These are phyloP conservation scores for Termitomyces sp. DNA, from an alignment of 768 basidiomycete species.

Conservation along the genomic window DNA sequence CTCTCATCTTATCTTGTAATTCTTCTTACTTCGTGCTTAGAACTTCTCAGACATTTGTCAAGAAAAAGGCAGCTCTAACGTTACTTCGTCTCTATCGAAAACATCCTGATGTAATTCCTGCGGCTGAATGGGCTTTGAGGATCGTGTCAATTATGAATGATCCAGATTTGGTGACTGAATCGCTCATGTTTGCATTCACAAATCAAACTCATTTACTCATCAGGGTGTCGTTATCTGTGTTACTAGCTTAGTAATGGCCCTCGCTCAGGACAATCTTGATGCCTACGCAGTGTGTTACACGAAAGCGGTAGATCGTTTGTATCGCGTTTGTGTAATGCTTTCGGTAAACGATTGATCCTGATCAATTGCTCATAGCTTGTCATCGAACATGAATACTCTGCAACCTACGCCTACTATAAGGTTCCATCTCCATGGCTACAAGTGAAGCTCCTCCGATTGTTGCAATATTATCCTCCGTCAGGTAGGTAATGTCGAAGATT, in stretches of 20 bases:
- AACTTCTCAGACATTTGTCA: slow-evolving; percentile 91
- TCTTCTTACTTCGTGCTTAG: slow-evolving; percentile 34
- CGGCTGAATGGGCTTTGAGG: slow-evolving; percentile 91
- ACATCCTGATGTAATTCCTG: slow-evolving; percentile 90
- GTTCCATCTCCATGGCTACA: slow-evolving; percentile 98
- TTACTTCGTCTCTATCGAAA: slow-evolving; percentile 91
- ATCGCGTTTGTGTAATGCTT: slow-evolving; percentile 52
- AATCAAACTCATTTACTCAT: not conserved
- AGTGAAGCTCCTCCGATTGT: slow-evolving; percentile 85
- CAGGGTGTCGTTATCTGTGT: slow-evolving; percentile 95
- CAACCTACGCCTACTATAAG: slow-evolving; percentile 95
- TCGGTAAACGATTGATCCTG: not conserved
- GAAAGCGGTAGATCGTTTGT: slow-evolving; percentile 86
- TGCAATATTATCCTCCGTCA: slow-evolving; percentile 95
- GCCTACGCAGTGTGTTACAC: slow-evolving; percentile 90
- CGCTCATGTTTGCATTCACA: slow-evolving; percentile 4
- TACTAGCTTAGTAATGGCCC: slow-evolving; percentile 86
- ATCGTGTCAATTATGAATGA: slow-evolving; percentile 97
- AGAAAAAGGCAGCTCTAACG: slow-evolving; percentile 97
- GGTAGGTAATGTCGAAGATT: slow-evolving; percentile 42
- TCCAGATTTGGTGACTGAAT: slow-evolving; percentile 58
- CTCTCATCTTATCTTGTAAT: not conserved
- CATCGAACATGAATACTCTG: slow-evolving; percentile 83
- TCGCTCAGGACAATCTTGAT: slow-evolving; percentile 91
- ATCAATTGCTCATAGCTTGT: slow-evolving; percentile 55